These are phyloP conservation scores for Alternaria sp. DNA, from an alignment of 2,329 filamentous ascomycete species.

Conservation along the genomic window DNA sequence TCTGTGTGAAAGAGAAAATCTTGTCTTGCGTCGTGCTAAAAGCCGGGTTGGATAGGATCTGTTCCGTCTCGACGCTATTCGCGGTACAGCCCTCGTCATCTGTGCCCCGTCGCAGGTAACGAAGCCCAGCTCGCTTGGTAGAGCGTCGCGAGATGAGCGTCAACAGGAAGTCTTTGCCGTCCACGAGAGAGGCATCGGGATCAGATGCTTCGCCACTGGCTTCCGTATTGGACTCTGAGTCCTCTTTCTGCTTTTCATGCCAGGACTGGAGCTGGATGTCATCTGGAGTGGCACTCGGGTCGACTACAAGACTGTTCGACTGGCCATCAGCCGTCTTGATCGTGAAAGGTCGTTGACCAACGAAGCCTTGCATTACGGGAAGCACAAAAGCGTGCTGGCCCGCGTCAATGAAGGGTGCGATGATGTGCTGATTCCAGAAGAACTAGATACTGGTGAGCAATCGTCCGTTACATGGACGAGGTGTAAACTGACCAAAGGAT, in stretches of 20 bases:
- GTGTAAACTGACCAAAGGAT: conserved; percentile 63
- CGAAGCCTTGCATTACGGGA: conserved; percentile 91
- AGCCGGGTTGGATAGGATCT: conserved; percentile 77
- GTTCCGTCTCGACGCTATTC: conserved; percentile 93
- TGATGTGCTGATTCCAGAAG: conserved; percentile 88
- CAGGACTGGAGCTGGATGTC: conserved; percentile 46
- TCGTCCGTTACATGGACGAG: neutral
- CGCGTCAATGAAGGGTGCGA: conserved; percentile 75
- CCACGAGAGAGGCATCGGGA: conserved; percentile 44
- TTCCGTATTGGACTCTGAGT: conserved; percentile 24
- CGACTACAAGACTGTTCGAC: conserved; percentile 43
- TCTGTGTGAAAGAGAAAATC: conserved; percentile 83
- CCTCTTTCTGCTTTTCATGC: conserved; percentile 39
- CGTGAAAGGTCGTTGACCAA: conserved; percentile 83
- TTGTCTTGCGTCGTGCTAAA: conserved; percentile 67
- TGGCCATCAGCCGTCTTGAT: conserved; percentile 61
- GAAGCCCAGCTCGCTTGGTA: conserved; percentile 81
- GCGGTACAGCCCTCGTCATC: conserved; percentile 89
- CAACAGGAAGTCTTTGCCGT: conserved; percentile 68
- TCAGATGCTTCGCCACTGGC: conserved; percentile 15
- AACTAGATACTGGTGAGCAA: conserved; percentile 56
- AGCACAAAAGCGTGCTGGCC: conserved; percentile 74
- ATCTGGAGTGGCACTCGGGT: conserved; percentile 39
- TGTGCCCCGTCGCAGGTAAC: conserved; percentile 88
- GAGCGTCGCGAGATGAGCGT: conserved; percentile 92